Percentiles rank a stretch among this genome's conserved stretches.
Evolutionary conservation across 1,139 yeast genomes (phyloP).

Genomic region (Blastobotrys proliferans): DNA sequence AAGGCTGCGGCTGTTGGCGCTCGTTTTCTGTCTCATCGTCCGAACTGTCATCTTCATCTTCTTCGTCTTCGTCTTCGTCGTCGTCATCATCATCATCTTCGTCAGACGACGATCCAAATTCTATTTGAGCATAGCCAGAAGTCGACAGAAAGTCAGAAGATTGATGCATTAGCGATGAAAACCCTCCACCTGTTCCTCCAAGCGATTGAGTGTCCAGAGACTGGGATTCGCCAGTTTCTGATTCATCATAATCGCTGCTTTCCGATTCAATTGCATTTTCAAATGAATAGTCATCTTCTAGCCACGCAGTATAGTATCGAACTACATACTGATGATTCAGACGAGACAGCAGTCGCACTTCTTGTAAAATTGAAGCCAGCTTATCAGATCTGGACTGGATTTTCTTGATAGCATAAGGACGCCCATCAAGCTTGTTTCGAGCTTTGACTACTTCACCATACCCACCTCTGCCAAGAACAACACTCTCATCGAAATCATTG

Average conservation of each 20-base stretch:
- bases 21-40: slow-evolving; percentile 14
- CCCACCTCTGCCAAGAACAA: slow-evolving; percentile 90
- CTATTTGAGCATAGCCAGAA: slow-evolving; percentile 29
- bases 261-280: slow-evolving; percentile 34
- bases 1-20: background rate
- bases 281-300: slow-evolving; percentile 57
- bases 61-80: slow-evolving; percentile 22
- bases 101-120: slow-evolving; percentile 27
- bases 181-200: no score
- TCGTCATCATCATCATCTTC: slow-evolving; percentile 19
- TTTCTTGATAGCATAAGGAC: slow-evolving; percentile 91
- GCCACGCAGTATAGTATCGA: slow-evolving; percentile 95
- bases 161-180: slow-evolving; percentile 18
- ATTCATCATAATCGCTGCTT: slow-evolving; percentile 19
- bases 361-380: slow-evolving; percentile 76
- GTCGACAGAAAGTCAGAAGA: slow-evolving; percentile 32
- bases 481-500: slow-evolving; percentile 90
- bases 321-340: slow-evolving; percentile 94
- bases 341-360: slow-evolving; percentile 86
- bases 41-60: slow-evolving; percentile 15
- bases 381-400: slow-evolving; percentile 79
- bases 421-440: slow-evolving; percentile 85
- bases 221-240: slow-evolving; percentile 1
- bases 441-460: slow-evolving; percentile 98
- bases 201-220: slow-evolving; percentile 1